Evolutionary conservation across 2,329 filamentous ascomycete genomes (phyloP), one percentile per base, ranked within the genome.

Genomic region (Fusarium clavum): DNA sequence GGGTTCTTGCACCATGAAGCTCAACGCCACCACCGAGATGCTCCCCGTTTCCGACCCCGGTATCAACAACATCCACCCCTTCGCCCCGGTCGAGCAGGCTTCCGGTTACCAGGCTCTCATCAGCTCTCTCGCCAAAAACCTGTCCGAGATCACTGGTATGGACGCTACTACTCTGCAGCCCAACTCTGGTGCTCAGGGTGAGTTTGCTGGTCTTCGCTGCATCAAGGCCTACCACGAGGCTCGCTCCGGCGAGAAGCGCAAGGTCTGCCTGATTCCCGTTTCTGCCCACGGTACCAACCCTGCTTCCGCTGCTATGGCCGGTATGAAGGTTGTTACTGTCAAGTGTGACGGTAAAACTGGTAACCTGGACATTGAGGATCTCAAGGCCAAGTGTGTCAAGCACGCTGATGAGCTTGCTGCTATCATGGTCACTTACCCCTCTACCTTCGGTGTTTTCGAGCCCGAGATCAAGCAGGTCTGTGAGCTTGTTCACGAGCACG

Each of bases 1-100:
- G 4, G 95, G 95, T 16, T 98, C 95, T 3, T 98, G 95, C 85
- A 98, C 95, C 11, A 98, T 98, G 95, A 98, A 98, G 85, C 89
- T 97, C 54, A 98, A 98, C 79, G 93, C 92, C 51, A 96, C 94
- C 9, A 93, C 93, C 1, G 94, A 98, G 82, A 98, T 98, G 95
- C 87, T 92, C 12, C 91, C 94, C 9, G 85, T 98, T 58, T 72
- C 74, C 24, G 70, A 74, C 52, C 74, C 74, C 2, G 65, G 61
- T 38, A 72, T 76, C 44, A 61, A 92, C 48, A 89, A 91, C 69
- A 85, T 97, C 44, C 95, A 98, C 81, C 95, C 95, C 2, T 94
- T 94, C 75, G 88, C 90, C 29, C 92, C 92, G 0, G 77, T 83
- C 0, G 83, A 88, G 52, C 86, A 91, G 69, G 88, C 90, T 22